These are phyloP conservation scores for Rhododendron henanense DNA, from an alignment of 148 eudicot genomes.

Conservation along the genomic window DNA sequence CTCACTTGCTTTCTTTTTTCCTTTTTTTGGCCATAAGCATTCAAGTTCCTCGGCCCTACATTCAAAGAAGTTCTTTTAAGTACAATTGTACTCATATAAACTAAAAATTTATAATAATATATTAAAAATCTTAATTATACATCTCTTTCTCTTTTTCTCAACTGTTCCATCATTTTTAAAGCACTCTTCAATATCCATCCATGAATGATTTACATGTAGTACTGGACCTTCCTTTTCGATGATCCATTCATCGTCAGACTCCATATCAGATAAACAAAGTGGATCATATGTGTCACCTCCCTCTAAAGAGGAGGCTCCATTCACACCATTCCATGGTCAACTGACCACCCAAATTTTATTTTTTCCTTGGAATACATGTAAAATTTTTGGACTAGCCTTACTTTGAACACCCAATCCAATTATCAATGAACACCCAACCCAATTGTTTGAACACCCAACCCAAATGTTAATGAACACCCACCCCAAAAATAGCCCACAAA, in stretches of 20 bases:
- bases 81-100: background rate
- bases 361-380: too few relatives aligned
- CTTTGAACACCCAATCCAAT: too few relatives aligned
- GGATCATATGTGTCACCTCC: background rate
- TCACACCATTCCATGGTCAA: too few relatives aligned
- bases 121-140: background rate
- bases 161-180: background rate
- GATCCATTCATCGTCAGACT: background rate
- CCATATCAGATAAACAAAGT: background rate
- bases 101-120: background rate
- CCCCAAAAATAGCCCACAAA: too few relatives aligned
- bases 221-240: background rate
- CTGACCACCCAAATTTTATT: too few relatives aligned
- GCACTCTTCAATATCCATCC: background rate
- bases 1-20: too few relatives aligned
- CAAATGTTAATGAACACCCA: too few relatives aligned
- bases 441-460: too few relatives aligned
- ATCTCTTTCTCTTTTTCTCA: background rate
- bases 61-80: background rate
- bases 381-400: too few relatives aligned
- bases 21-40: too few relatives aligned
- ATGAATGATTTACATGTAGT: background rate
- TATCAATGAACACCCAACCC: too few relatives aligned
- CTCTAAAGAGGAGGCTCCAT: too few relatives aligned
- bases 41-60: background rate